Conservation (phyloP, 768 basidiomycete genomes). For the Phanerodontia chrysosporium region DNA sequence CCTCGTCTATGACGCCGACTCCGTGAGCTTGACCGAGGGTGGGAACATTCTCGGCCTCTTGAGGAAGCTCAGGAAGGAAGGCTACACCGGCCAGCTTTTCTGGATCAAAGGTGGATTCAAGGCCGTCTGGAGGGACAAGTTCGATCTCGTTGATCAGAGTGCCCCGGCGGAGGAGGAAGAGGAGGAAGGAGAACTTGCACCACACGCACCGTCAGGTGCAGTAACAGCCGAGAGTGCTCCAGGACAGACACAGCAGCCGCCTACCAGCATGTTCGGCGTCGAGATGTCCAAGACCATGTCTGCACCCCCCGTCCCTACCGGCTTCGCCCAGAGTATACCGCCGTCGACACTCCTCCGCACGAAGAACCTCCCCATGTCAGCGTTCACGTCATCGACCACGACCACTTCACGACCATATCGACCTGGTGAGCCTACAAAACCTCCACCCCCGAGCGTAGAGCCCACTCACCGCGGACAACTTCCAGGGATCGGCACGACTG, state of each 20-base stretch:
- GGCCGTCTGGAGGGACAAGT: constrained; percentile 53
- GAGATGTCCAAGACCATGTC: constrained; percentile 13
- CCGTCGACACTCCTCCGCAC: constrained; percentile 41
- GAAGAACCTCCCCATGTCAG: constrained; percentile 56
- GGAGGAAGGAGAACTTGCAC: constrained; percentile 34
- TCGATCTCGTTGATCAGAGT: constrained; percentile 48
- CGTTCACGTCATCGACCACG: constrained; percentile 52
- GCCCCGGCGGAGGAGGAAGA: constrained; percentile 48
- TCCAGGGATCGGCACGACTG: constrained; percentile 12
- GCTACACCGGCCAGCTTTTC: constrained; percentile 57
- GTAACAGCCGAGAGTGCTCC: too few species aligned
- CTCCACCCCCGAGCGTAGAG: not conserved
- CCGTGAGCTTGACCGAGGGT: constrained; percentile 46
- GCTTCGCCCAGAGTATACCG: not conserved
- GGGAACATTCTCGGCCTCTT: constrained; percentile 71
- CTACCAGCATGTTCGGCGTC: not conserved
- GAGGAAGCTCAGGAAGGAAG: constrained; percentile 66
- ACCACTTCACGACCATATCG: constrained; percentile 8
- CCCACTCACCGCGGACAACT: not conserved
- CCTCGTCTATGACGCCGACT: constrained; percentile 83
- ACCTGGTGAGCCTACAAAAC: constrained; percentile 7
- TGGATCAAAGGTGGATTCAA: constrained; percentile 87
- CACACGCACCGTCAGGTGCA: not conserved
- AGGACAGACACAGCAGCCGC: not conserved
- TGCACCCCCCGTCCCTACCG: constrained; percentile 10